A percentile compares a stretch with the other conserved stretches of the same genome.
Conservation (phyloP, 495 filamentous ascomycete species). For the Hypomontagnella submonticulosa region DNA sequence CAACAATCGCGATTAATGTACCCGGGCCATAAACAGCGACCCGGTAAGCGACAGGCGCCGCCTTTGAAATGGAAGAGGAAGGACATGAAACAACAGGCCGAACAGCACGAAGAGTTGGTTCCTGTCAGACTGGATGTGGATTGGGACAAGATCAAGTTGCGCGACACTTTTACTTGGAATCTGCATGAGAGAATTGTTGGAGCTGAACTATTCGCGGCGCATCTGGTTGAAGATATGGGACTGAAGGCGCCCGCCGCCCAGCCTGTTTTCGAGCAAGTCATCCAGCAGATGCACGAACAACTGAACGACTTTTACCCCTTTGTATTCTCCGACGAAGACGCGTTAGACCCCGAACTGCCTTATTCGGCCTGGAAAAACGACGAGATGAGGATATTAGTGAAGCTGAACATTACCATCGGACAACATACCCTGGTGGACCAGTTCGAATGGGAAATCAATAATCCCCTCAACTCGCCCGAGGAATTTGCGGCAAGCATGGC, state of each 20-base stretch:
- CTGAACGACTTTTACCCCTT: slow-evolving; percentile 93
- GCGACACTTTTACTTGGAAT: slow-evolving; percentile 99
- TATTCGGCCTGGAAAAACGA: slow-evolving; percentile 98
- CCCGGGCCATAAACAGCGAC: slow-evolving; percentile 74
- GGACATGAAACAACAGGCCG: slow-evolving; percentile 83
- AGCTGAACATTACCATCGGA: slow-evolving; percentile 97
- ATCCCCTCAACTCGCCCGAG: slow-evolving; percentile 90
- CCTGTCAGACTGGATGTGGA: slow-evolving; percentile 94
- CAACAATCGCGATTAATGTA: slow-evolving; percentile 72
- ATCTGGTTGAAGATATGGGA: slow-evolving; percentile 91
- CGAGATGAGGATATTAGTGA: slow-evolving; percentile 95
- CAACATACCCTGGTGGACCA: slow-evolving; percentile 94
- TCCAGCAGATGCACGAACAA: slow-evolving; percentile 86
- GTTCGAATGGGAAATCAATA: slow-evolving; percentile 99
- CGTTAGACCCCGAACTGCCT: slow-evolving; percentile 87
- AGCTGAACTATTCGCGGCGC: slow-evolving; percentile 83
- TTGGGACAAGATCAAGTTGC: slow-evolving; percentile 92
- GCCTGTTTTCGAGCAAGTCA: slow-evolving; percentile 79
- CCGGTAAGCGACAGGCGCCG: slow-evolving; percentile 77
- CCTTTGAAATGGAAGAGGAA: slow-evolving; percentile 77
- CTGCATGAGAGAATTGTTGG: slow-evolving; percentile 87
- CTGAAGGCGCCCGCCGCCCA: slow-evolving; percentile 72
- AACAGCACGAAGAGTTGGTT: slow-evolving; percentile 89
- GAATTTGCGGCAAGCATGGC: slow-evolving; percentile 92
- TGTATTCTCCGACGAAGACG: slow-evolving; percentile 86